A percentile compares a stretch with the other conserved stretches of the same genome.
Conservation (phyloP, 1,139 yeast species). For the Magnusiomyces sp. region DNA sequence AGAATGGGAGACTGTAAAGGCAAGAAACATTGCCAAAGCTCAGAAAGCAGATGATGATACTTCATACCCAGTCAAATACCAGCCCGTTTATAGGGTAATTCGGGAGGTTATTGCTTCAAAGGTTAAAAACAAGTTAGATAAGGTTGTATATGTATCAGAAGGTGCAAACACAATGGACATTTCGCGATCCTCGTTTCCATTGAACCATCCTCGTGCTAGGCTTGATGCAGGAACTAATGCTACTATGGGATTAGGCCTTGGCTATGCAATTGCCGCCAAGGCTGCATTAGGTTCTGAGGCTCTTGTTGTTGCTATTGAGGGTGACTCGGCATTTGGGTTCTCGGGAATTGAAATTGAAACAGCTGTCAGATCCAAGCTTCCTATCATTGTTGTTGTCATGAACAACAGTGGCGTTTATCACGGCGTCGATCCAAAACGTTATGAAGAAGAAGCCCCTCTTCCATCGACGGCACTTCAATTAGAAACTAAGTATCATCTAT, state of each 20-base stretch:
- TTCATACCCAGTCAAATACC: conserved; percentile 37
- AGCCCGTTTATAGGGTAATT: conserved; percentile 45
- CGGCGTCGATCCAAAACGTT: conserved; percentile 39
- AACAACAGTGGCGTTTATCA: conserved; percentile 63
- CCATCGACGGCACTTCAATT: conserved; percentile 52
- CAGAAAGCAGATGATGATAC: conserved; percentile 26
- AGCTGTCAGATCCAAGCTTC: conserved; percentile 44
- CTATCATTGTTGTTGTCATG: conserved; percentile 51
- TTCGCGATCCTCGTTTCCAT: conserved; percentile 50
- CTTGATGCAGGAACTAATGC: conserved; percentile 67
- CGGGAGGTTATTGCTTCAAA: conserved; percentile 33
- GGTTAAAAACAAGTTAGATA: conserved; percentile 18
- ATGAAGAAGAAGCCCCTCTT: conserved; percentile 27
- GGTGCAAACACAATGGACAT: conserved; percentile 69
- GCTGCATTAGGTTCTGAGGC: conserved; percentile 36
- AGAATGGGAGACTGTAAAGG: conserved; percentile 31
- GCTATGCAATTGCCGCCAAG: conserved; percentile 57
- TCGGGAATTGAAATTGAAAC: conserved; percentile 61
- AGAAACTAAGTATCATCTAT: conserved; percentile 45
- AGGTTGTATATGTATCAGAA: conserved; percentile 44
- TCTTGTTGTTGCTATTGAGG: conserved; percentile 50
- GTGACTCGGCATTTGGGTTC: conserved; percentile 67
- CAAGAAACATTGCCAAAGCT: conserved; percentile 35
- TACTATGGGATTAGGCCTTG: conserved; percentile 63
- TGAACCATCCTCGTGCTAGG: conserved; percentile 43